Evolutionary conservation across 306 rosid genomes (phyloP), one percentile per base, ranked within the genome.

Genomic region (Pyrus betulifolia): DNA sequence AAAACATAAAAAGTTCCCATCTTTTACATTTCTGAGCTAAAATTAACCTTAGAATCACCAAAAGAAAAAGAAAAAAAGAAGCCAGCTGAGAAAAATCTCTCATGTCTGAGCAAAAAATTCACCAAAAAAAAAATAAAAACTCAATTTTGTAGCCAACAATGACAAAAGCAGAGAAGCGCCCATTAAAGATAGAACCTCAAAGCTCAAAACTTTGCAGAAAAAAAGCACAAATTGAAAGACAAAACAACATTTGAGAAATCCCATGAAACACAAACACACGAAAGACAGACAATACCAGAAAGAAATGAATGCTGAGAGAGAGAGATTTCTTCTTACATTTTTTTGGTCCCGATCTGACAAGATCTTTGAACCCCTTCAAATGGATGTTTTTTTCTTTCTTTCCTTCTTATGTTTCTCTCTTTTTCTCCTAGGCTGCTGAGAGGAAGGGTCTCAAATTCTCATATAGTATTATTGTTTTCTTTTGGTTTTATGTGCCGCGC

Each of bases 261-360:
- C 69, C 71, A 54, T 3, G 12, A 25, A 19, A 35, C 70, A 55
- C 67, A 49, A 74, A 28, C 44, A 45, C 70, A 57, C 23, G 45
- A 46, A 69, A 25, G 30, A 27, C 63, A 66, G 38, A 18, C 7
- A 66, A 44, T 19, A 8, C 23, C 22, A 17, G 3, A 15, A 57
- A 66, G 66, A 15, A 76, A 72, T 77, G 83, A 51, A 51, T 2
- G 55, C 18, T 51, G 8, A 49, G 55, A 49, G 55, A 49, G 79
- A 78, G 76, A 85, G 69, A 49, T 75, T 71, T 67, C 40, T 83
- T 83, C 84, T 81, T 71, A 62, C 83, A 72, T 68, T 44, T 74
- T 77, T 77, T 74, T 71, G 76, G 76, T 52, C 63, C 78, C 81
- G 92, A 94, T 90, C 93, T 87, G 89, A 75, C 84, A 82, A 85